phyloP scores from a whole-genome alignment of 2,329 filamentous ascomycete species.

The Diaporthe eres region DNA sequence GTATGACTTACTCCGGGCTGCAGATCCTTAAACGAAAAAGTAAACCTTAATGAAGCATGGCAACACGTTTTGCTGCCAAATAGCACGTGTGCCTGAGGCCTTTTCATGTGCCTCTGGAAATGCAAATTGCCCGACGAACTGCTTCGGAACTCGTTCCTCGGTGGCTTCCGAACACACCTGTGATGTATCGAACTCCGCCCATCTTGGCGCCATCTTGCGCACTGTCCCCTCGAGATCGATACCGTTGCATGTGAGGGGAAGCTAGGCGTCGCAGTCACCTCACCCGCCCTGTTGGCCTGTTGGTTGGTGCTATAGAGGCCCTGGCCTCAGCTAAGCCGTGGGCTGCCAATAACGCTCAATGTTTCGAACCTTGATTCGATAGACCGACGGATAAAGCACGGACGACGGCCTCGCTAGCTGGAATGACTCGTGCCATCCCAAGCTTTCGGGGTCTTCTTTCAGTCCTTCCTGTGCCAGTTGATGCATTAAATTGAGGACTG shows the following conservation, averaged over 20 bases:
- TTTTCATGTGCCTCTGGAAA: neutral
- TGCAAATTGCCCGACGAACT: neutral
- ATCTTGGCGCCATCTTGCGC: conserved; percentile 4
- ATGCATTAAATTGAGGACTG: neutral
- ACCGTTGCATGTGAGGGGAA: conserved; percentile 8
- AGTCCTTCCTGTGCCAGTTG: neutral
- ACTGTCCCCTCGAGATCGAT: conserved; percentile 21
- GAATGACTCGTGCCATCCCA: conserved; percentile 26
- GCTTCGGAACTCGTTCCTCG: neutral
- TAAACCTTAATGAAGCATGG: neutral
- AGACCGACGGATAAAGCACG: conserved; percentile 25
- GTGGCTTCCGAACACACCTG: conserved; percentile 8
- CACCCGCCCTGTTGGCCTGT: neutral
- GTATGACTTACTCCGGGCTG: conserved; percentile 30
- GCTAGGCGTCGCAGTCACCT: neutral
- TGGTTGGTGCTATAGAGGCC: neutral
- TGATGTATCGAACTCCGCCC: neutral
- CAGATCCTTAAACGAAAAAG: conserved; percentile 28
- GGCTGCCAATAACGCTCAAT: conserved; percentile 1
- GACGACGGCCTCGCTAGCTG: neutral
- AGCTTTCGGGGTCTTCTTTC: neutral
- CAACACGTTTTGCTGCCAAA: neutral
- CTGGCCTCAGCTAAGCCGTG: conserved; percentile 2
- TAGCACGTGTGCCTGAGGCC: neutral
- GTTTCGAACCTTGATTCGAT: conserved; percentile 23